Percentiles rank a stretch among this genome's conserved stretches.
Evolutionary conservation across 345 rosid species (phyloP).

Genomic region (Firmiana major): DNA sequence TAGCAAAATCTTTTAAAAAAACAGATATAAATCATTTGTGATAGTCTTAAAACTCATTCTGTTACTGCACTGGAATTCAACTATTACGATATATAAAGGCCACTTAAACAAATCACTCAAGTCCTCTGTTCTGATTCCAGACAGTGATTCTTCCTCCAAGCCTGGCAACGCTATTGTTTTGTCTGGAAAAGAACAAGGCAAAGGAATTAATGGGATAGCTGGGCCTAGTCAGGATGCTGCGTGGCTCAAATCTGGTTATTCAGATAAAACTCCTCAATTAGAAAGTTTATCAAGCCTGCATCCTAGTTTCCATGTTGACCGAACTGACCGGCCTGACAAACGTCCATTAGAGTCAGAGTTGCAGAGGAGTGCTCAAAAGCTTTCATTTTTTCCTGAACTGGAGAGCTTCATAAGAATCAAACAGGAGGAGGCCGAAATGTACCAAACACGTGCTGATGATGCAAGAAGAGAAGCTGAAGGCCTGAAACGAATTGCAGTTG

Average conservation of each 20-base stretch:
- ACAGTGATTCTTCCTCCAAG: conserved; percentile 55
- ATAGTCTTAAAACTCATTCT: background rate
- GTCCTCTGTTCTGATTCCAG: conserved; percentile 44
- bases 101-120: background rate
- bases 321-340: conserved; percentile 43
- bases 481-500: conserved; percentile 66
- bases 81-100: background rate
- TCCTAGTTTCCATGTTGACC: conserved; percentile 43
- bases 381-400: conserved; percentile 75
- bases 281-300: conserved; percentile 51
- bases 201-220: conserved; percentile 41
- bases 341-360: conserved; percentile 38
- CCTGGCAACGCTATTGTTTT: conserved; percentile 29
- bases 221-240: conserved; percentile 55
- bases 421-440: conserved; percentile 89
- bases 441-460: conserved; percentile 80
- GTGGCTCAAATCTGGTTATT: conserved; percentile 53
- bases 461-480: conserved; percentile 91
- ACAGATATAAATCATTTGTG: background rate
- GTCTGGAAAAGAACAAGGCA: conserved; percentile 50
- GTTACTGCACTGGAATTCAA: background rate
- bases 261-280: conserved; percentile 54
- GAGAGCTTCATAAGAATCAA: conserved; percentile 86
- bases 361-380: conserved; percentile 42
- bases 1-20: background rate